Evolutionary conservation across 176 grass and related monocot genomes (phyloP), one percentile per base, ranked within the genome.

Genomic region (Avena sativa): DNA sequence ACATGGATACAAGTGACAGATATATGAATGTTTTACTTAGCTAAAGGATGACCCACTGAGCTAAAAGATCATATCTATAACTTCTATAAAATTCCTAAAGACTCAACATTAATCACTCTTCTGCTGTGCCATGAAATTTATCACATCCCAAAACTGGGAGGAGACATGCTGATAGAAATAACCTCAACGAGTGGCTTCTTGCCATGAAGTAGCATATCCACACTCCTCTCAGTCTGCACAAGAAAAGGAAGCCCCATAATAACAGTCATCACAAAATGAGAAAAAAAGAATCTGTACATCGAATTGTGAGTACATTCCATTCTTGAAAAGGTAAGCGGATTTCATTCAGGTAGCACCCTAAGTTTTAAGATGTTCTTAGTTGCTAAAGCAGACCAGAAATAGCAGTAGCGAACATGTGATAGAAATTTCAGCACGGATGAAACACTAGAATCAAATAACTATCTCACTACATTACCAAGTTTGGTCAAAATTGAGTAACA

Each of bases 101-200:
- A 34, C 9, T 73, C 56, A 4, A 63, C 19, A 57, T 57, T 63
- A 12, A 34, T 50, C 80, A 82, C 16, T 55, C 48, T 82, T 21
- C 26, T 67, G 25, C 30, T 47, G 20, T 67, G 64, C 64, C 17
- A 51, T 82, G 26, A 81, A 82, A 74, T 81, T 73, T 23, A 56
- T 82, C 25, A 38, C 32, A 57, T 28, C 48, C 21, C 12, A 71
- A 84, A 87, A 78, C 52, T 77, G 13, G 15, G 5, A 58, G 40
- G 40, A 36, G 8, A 70, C 12, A 65, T 48, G 51, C 6, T 55
- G 15, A 55, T 76, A 53, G 15, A 55, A 12, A 76, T 76, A 71
- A 99, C 94, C 94, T 99, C 97, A 78, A 96, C 83, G 32, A 99
- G 85, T 67, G 94, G 97, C 89, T 93, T 99, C 86, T 93, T 99